A percentile compares a stretch with the other conserved stretches of the same genome.
These are phyloP conservation scores for Mortierella sp. DNA, from an alignment of 371 early-diverging fungal genomes.

Conservation along the genomic window DNA sequence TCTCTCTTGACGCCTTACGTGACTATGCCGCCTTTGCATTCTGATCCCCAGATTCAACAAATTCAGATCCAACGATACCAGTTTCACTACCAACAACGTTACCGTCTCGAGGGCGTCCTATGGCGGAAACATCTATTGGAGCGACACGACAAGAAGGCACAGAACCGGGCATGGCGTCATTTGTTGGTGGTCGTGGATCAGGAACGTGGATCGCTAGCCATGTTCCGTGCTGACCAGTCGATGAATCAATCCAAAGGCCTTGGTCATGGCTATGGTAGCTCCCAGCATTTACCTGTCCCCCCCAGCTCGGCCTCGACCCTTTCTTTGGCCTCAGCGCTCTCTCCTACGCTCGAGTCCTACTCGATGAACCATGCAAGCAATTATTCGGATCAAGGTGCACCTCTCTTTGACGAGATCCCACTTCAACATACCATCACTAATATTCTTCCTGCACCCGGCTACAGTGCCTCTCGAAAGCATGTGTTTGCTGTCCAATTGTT, in stretches of 20 bases:
- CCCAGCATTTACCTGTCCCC: neutral
- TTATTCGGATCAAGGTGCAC: slow-evolving; percentile 9
- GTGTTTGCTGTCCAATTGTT: slow-evolving; percentile 86
- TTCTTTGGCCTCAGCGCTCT: no score
- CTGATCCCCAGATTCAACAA: slow-evolving; percentile 33
- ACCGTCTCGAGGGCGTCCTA: slow-evolving; percentile 80
- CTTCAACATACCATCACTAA: slow-evolving; percentile 83
- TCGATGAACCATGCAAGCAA: neutral
- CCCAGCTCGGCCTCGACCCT: neutral
- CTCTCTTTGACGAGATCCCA: slow-evolving; percentile 62
- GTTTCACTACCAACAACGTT: slow-evolving; percentile 56
- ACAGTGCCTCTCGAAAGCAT: slow-evolving; percentile 77
- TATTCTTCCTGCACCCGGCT: slow-evolving; percentile 85
- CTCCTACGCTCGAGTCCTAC: neutral
- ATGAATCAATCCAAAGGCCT: slow-evolving; percentile 2
- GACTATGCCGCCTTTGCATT: slow-evolving; percentile 10
- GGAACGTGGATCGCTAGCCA: slow-evolving; percentile 75
- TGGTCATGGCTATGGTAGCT: neutral
- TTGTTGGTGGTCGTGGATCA: slow-evolving; percentile 73
- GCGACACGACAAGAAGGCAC: slow-evolving; percentile 80
- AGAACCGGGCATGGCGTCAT: slow-evolving; percentile 88
- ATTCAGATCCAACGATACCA: slow-evolving; percentile 20
- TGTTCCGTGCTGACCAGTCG: slow-evolving; percentile 77
- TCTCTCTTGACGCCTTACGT: neutral
- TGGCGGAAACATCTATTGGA: slow-evolving; percentile 89